Conservation (phyloP, 805 yeast species). For the Lipomyces yamadae region DNA sequence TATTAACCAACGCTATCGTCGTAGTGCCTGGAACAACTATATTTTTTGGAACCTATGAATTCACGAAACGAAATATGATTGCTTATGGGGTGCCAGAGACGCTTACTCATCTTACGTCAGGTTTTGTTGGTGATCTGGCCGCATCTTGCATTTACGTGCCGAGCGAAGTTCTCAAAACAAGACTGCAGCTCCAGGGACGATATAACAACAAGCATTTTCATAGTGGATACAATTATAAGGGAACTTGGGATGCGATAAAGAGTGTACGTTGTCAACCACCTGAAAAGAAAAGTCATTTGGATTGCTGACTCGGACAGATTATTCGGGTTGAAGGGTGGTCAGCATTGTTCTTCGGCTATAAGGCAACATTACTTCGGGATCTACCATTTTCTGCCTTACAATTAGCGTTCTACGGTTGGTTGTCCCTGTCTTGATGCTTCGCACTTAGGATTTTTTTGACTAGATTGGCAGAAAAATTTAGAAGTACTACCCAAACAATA, state of each 20-base stretch:
- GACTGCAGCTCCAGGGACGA: slow-evolving; percentile 90
- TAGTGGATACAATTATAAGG: slow-evolving; percentile 85
- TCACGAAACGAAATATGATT: slow-evolving; percentile 71
- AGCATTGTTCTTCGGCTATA: slow-evolving; percentile 87
- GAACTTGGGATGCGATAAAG: slow-evolving; percentile 69
- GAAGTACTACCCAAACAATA: slow-evolving; percentile 44
- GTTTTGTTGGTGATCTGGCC: slow-evolving; percentile 91
- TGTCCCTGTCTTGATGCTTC: slow-evolving; percentile 43
- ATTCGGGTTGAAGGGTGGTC: slow-evolving; percentile 69
- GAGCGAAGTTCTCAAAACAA: slow-evolving; percentile 88
- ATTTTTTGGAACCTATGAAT: slow-evolving; percentile 92
- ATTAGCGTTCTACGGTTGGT: slow-evolving; percentile 88
- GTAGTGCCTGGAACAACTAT: slow-evolving; percentile 86
- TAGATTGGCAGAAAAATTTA: slow-evolving; percentile 40
- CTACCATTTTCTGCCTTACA: slow-evolving; percentile 95
- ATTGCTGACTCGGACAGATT: slow-evolving; percentile 46
- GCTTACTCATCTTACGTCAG: slow-evolving; percentile 77
- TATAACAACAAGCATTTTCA: slow-evolving; percentile 76
- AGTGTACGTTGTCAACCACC: slow-evolving; percentile 44
- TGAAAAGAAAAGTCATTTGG: neutral
- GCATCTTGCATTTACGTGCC: slow-evolving; percentile 92
- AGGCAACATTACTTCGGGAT: slow-evolving; percentile 90
- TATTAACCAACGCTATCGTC: slow-evolving; percentile 17
- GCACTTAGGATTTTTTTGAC: neutral
- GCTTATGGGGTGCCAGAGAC: slow-evolving; percentile 75